phyloP scores from a whole-genome alignment of 2,329 filamentous ascomycete species.

The Diplodia sapinea region DNA sequence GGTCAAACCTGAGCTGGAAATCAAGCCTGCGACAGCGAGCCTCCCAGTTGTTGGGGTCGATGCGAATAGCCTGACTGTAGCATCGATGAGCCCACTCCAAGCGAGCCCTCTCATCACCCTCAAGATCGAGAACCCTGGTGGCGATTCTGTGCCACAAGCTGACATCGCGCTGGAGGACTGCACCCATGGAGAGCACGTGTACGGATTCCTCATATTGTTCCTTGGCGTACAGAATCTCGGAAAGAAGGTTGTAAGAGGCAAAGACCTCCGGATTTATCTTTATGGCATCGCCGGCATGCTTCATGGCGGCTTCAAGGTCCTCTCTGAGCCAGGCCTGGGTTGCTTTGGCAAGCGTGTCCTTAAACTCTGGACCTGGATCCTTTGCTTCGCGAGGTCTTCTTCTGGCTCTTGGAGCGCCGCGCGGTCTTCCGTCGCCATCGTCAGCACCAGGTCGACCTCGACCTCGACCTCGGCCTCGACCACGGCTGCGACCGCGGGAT shows the following conservation, averaged over 20 bases:
- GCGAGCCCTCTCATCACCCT: slow-evolving; percentile 52
- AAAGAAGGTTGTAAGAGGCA: slow-evolving; percentile 64
- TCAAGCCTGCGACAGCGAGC: slow-evolving; percentile 62
- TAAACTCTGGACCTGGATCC: slow-evolving; percentile 74
- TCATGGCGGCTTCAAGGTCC: slow-evolving; percentile 59
- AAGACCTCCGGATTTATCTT: slow-evolving; percentile 66
- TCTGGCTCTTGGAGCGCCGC: slow-evolving; percentile 37
- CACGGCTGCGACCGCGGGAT: slow-evolving; percentile 37
- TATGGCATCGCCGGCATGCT: slow-evolving; percentile 44
- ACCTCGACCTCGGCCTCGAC: slow-evolving; percentile 35
- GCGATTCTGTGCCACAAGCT: slow-evolving; percentile 65
- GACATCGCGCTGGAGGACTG: slow-evolving; percentile 62
- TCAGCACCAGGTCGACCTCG: slow-evolving; percentile 13
- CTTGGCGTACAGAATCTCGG: slow-evolving; percentile 62
- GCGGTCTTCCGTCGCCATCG: slow-evolving; percentile 33
- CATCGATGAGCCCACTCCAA: slow-evolving; percentile 59
- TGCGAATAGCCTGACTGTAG: slow-evolving; percentile 59
- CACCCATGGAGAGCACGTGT: slow-evolving; percentile 62
- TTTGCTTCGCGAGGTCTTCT: slow-evolving; percentile 61
- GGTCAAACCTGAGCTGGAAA: slow-evolving; percentile 57
- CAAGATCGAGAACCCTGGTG: slow-evolving; percentile 58
- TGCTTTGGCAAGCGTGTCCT: slow-evolving; percentile 68
- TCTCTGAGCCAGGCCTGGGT: slow-evolving; percentile 70
- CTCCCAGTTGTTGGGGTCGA: slow-evolving; percentile 59
- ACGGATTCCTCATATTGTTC: slow-evolving; percentile 64